Conservation (phyloP, 1,139 yeast species). For the Blastobotrys persicus region DNA sequence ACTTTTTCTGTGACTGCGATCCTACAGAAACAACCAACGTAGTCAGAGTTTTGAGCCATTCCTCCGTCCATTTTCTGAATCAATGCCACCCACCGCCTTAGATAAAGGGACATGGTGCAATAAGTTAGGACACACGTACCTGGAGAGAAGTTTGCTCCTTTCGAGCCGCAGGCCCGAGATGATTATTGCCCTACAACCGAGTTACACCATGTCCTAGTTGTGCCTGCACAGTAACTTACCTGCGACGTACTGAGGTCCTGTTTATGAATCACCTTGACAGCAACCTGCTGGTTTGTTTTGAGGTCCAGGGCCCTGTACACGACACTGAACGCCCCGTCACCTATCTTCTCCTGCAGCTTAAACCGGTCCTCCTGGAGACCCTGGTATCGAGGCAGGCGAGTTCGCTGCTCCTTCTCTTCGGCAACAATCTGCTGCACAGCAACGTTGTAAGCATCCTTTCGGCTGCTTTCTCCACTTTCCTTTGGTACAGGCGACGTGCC, state of each 20-base stretch:
- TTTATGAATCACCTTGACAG: slow-evolving; percentile 82
- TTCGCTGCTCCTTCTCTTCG: slow-evolving; percentile 50
- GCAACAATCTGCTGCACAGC: slow-evolving; percentile 62
- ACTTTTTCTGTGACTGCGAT: no score
- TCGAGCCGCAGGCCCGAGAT: slow-evolving; percentile 31
- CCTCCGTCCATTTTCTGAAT: no score
- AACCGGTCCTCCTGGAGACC: slow-evolving; percentile 45
- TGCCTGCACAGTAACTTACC: slow-evolving; percentile 38
- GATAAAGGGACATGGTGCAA: no score
- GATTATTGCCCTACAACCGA: slow-evolving; percentile 19
- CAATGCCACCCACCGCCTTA: no score
- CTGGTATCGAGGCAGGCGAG: slow-evolving; percentile 46
- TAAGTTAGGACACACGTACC: slow-evolving; percentile 24
- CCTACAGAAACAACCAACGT: no score
- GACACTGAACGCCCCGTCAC: slow-evolving; percentile 81
- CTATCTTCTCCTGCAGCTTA: slow-evolving; percentile 45
- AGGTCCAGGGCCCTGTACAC: slow-evolving; percentile 71
- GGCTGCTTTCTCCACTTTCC: no score
- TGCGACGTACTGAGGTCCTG: slow-evolving; percentile 50
- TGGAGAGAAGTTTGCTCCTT: slow-evolving; percentile 33
- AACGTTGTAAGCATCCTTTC: slow-evolving; percentile 45
- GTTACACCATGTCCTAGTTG: slow-evolving; percentile 9
- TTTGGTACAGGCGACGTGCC: no score
- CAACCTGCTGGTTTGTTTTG: slow-evolving; percentile 53
- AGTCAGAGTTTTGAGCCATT: no score